These are phyloP conservation scores for Cercospora nicotianae DNA, from an alignment of 2,329 filamentous ascomycete species.

Conservation along the genomic window DNA sequence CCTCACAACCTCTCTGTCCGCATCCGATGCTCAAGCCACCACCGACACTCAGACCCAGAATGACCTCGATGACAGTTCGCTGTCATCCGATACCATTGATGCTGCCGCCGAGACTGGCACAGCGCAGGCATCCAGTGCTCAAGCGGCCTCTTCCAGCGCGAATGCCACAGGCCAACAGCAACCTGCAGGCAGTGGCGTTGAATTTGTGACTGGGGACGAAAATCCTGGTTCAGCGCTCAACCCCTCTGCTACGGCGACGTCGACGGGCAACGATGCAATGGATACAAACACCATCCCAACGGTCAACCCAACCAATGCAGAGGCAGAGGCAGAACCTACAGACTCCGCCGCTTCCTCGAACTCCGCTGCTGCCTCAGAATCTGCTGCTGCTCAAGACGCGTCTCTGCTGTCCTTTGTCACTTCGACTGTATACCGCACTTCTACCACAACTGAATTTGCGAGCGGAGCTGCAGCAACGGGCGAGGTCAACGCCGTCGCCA, in stretches of 20 bases:
- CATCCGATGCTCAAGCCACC: neutral
- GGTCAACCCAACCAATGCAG: neutral
- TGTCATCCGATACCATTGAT: neutral
- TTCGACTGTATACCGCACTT: neutral
- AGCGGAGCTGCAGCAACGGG: neutral
- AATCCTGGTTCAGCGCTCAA: slow-evolving; percentile 3
- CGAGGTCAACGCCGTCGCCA: neutral
- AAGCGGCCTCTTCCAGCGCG: neutral
- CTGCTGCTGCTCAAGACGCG: neutral
- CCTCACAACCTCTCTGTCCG: neutral
- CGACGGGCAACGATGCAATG: slow-evolving; percentile 1
- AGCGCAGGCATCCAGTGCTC: neutral
- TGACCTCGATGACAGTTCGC: neutral
- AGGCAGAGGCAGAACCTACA: neutral
- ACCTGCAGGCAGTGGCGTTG: slow-evolving; percentile 3
- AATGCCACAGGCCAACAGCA: neutral
- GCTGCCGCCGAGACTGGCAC: neutral
- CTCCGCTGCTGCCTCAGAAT: neutral
- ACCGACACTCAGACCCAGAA: neutral
- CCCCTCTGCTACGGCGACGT: neutral
- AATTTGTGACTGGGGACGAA: neutral
- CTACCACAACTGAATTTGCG: neutral
- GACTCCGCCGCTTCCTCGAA: neutral
- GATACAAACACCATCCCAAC: slow-evolving; percentile 5
- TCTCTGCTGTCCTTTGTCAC: neutral